Base-by-base conservation (phyloP, 495 filamentous ascomycete genomes). In the Cryomyces minteri region DNA sequence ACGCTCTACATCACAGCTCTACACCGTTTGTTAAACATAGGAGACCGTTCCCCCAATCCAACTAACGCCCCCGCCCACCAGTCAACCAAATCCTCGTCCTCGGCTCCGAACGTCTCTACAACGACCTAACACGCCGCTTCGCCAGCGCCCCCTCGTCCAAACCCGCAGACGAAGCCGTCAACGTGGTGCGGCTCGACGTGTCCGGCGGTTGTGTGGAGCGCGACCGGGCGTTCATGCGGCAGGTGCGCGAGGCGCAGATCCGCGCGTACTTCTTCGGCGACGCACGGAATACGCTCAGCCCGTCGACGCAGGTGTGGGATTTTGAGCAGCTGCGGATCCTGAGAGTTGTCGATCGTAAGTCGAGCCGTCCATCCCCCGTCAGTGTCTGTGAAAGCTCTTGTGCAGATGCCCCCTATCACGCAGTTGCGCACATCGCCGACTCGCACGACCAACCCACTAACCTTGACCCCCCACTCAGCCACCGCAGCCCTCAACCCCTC, bases 211-310 rank as follows among this genome's bases (percentile, higher is more conserved):
- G 83, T 43, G 85, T 86, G 9, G 78, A 87, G 51, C 71, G 86
- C 36, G 85, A 93, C 49, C 72, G 75, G 9, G 59, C 67, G 1
- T 95, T 82, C 58, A 72, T 86, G 67, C 80, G 79, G 47, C 67
- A 72, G 31, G 60, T 74, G 4, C 69, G 77, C 29, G 81, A 88
- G 48, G 75, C 77, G 0, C 74, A 80, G 31, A 86, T 95, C 12
- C 79, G 78, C 44, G 76, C 87, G 46, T 99, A 96, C 61, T 99
- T 96, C 67, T 96, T 95, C 59, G 90, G 90, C 4, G 78, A 80
- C 48, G 50, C 69, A 56, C 80, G 77, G 50, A 69, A 76, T 43
- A 84, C 84, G 0, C 67, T 99, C 4, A 92, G 80, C 28, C 90
- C 90, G 0, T 82, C 84, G 51, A 86, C 82, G 0, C 80, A 88